Evolutionary conservation across 2,329 filamentous ascomycete genomes (phyloP).

Genomic region (Helotiales sp.): DNA sequence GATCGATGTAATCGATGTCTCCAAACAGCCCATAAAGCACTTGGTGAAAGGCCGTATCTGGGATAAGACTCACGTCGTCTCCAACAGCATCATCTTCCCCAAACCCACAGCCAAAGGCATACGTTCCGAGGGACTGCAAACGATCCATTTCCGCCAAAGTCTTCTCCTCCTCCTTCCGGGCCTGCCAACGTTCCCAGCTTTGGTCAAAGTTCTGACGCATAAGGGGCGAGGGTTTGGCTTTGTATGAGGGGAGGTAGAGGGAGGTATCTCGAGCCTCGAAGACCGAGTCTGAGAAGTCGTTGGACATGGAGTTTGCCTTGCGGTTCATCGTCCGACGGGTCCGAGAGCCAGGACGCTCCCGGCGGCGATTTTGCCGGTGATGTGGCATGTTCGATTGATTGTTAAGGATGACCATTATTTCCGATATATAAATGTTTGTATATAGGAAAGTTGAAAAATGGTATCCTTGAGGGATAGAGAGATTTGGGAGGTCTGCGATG

Average conservation of each 20-base stretch:
- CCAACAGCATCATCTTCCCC: constrained; percentile 32
- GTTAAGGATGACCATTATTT: constrained; percentile 25
- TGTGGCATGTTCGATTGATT: constrained; percentile 23
- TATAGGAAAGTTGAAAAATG: too few relatives aligned
- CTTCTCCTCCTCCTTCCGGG: constrained; percentile 30
- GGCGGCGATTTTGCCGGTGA: constrained; percentile 33
- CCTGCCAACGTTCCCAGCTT: constrained; percentile 34
- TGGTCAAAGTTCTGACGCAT: constrained; percentile 34
- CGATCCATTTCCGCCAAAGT: constrained; percentile 26
- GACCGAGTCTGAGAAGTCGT: constrained; percentile 29
- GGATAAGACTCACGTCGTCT: constrained; percentile 34
- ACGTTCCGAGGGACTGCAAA: too few relatives aligned
- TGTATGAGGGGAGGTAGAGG: constrained; percentile 29
- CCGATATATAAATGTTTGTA: too few relatives aligned
- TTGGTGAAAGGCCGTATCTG: constrained; percentile 31
- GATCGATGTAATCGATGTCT: constrained; percentile 36
- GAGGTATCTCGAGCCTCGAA: constrained; percentile 28
- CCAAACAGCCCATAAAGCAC: constrained; percentile 35
- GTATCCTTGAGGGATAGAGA: constrained; percentile 17
- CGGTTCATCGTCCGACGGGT: constrained; percentile 31
- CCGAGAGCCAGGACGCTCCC: constrained; percentile 34
- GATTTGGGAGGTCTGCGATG: constrained; percentile 29
- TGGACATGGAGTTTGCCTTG: constrained; percentile 24
- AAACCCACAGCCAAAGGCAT: constrained; percentile 36
- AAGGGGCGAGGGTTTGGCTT: constrained; percentile 30